phyloP scores from a whole-genome alignment of 768 basidiomycete genomes.

The Russula sp. region DNA sequence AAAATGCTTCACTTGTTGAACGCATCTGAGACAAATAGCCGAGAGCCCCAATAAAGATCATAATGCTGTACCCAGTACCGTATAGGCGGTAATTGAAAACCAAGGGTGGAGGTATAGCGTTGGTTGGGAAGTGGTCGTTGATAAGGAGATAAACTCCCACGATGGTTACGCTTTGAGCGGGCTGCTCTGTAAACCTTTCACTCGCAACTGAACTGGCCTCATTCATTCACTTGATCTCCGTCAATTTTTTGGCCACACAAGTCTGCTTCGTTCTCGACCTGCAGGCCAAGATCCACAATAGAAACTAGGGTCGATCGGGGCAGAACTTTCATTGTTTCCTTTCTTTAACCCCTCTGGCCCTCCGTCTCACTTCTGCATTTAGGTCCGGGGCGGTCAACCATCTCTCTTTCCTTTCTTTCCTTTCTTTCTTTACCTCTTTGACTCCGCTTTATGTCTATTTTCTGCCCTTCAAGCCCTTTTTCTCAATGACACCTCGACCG shows the following conservation, averaged over 20 bases:
- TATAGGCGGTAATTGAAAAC: too few relatives aligned
- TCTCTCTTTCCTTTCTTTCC: slow-evolving; percentile 2
- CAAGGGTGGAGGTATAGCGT: too few relatives aligned
- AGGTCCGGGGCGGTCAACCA: not conserved
- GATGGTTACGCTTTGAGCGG: not conserved
- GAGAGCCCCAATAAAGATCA: too few relatives aligned
- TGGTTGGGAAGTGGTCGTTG: not conserved
- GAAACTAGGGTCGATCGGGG: slow-evolving; percentile 13
- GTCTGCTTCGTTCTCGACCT: not conserved
- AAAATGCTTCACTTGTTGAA: too few relatives aligned
- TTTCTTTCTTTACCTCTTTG: not conserved
- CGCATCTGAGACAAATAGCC: too few relatives aligned
- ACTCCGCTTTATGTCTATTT: slow-evolving; percentile 21
- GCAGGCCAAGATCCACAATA: slow-evolving; percentile 13
- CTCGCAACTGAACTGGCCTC: not conserved
- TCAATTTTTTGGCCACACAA: slow-evolving; percentile 12
- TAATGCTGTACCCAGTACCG: too few relatives aligned
- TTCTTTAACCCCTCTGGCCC: slow-evolving; percentile 1
- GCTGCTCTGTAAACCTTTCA: not conserved
- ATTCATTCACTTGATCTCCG: not conserved
- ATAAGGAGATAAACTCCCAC: slow-evolving; percentile 5
- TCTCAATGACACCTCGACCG: slow-evolving; percentile 48
- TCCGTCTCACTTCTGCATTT: not conserved
- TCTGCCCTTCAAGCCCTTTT: slow-evolving; percentile 5
- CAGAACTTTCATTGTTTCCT: slow-evolving; percentile 5